Evolutionary conservation across 495 filamentous ascomycete species (phyloP), one percentile per base, ranked within the genome.

Genomic region (Talaromyces proteolyticus): DNA sequence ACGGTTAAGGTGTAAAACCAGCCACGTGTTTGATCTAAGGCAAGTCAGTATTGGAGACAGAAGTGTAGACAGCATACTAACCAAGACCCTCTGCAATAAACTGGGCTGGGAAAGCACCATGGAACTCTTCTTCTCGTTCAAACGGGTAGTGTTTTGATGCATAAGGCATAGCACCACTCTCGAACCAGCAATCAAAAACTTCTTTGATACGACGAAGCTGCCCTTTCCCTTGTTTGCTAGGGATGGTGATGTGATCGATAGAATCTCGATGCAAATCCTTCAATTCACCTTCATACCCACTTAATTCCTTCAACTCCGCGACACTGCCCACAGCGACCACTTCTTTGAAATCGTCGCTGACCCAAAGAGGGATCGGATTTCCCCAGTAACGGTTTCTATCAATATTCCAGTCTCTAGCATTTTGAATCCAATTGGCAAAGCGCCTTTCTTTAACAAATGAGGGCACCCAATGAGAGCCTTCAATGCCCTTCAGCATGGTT

Each of bases 111-210:
- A 95, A 98, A 21, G 80, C 77, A 25, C 26, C 14, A 41, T 82
- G 75, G 57, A 98, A 96, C 25, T 84, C 71, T 7, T 94, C 88
- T 57, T 82, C 77, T 60, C 93, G 93, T 65, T 96, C 89, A 61
- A 98, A 98, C 3, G 93, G 93, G 66, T 95, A 97, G 64, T 98
- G 93, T 46, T 84, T 78, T 52, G 86, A 89, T 23, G 90, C 89
- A 57, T 96, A 98, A 2, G 93, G 93, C 93, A 98, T 98, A 63
- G 88, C 91, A 14, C 91, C 91, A 19, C 89, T 94, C 58, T 88
- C 85, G 53, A 88, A 94, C 93, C 93, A 97, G 64, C 93, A 98
- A 70, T 98, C 93, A 59, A 98, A 97, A 10, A 98, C 91, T 68
- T 97, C 93, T 37, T 85, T 81, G 7, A 93, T 79, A 49, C 93